These are phyloP conservation scores for Candida railenensis DNA, from an alignment of 805 yeast genomes.

Conservation along the genomic window DNA sequence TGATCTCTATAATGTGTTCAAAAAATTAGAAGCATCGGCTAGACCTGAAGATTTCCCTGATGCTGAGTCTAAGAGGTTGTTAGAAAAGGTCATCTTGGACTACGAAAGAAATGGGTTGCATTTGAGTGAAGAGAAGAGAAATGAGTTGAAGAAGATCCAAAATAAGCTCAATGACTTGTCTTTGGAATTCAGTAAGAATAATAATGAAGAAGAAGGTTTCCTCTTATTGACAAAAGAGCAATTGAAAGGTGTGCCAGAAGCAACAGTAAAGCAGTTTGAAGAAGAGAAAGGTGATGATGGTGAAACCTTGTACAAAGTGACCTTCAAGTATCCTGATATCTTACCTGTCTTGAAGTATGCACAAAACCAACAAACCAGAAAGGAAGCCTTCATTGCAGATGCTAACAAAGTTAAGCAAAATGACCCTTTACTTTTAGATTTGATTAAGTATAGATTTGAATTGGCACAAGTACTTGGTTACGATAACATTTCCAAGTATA, in stretches of 20 bases:
- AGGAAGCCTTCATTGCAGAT: constrained; percentile 61
- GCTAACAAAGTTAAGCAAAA: constrained; percentile 68
- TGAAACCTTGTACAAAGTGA: constrained; percentile 52
- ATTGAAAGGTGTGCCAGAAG: constrained; percentile 71
- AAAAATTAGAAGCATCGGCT: constrained; percentile 45
- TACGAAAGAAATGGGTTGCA: constrained; percentile 71
- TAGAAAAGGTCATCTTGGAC: constrained; percentile 55
- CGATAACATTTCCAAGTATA: constrained; percentile 64
- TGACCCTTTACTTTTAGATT: constrained; percentile 56
- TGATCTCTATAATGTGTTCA: constrained; percentile 52
- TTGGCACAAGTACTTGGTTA: constrained; percentile 67
- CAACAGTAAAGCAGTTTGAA: constrained; percentile 58
- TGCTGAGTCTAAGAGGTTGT: constrained; percentile 54
- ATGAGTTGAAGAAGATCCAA: constrained; percentile 55
- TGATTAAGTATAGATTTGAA: constrained; percentile 60
- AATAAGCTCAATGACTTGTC: constrained; percentile 58
- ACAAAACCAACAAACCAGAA: constrained; percentile 60
- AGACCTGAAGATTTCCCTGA: constrained; percentile 37
- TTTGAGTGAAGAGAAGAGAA: constrained; percentile 53
- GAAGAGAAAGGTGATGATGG: constrained; percentile 38
- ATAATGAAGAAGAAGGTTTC: constrained; percentile 69
- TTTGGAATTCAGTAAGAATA: constrained; percentile 59
- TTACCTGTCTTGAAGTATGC: constrained; percentile 79
- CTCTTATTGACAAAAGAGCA: constrained; percentile 61
- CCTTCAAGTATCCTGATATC: constrained; percentile 79